Percentiles rank a stretch among this genome's conserved stretches.
Evolutionary conservation across 148 eudicot genomes (phyloP).

Genomic region (Polygonum maritimum): DNA sequence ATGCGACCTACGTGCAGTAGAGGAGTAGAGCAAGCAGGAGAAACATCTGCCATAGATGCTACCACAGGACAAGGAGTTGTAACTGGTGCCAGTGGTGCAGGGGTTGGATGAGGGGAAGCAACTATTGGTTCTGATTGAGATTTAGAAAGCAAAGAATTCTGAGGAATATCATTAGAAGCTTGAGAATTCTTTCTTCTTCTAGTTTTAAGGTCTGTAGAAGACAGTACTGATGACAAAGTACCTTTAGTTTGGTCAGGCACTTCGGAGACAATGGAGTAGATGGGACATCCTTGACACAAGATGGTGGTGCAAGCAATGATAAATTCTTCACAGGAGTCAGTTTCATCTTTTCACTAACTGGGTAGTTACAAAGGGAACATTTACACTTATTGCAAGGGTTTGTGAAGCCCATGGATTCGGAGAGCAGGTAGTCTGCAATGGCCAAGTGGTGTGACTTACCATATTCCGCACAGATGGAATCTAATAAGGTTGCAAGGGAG

Average conservation of each 20-base stretch:
- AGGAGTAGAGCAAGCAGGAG: slow-evolving; percentile 25
- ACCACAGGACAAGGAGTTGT: slow-evolving; percentile 26
- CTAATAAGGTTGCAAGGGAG: slow-evolving; percentile 64
- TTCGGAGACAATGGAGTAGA: slow-evolving; percentile 25
- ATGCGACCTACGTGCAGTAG: slow-evolving; percentile 20
- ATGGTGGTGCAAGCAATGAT: slow-evolving; percentile 21
- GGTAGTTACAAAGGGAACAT: slow-evolving; percentile 42
- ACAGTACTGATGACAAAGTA: slow-evolving; percentile 22
- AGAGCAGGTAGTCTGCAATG: slow-evolving; percentile 50
- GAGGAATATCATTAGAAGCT: slow-evolving; percentile 24
- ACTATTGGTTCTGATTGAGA: slow-evolving; percentile 10
- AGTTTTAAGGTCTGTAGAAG: slow-evolving; percentile 49
- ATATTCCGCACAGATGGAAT: slow-evolving; percentile 45
- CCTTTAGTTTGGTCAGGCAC: slow-evolving; percentile 22
- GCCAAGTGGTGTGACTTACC: slow-evolving; percentile 58
- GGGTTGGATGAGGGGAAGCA: slow-evolving; percentile 20
- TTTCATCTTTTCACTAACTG: slow-evolving; percentile 56
- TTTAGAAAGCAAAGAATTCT: slow-evolving; percentile 15
- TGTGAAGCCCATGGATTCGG: slow-evolving; percentile 61
- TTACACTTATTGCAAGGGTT: slow-evolving; percentile 35
- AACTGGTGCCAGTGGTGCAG: slow-evolving; percentile 31
- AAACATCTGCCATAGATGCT: slow-evolving; percentile 15
- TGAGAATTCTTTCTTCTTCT: slow-evolving; percentile 70
- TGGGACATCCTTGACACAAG: slow-evolving; percentile 36
- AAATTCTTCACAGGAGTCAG: slow-evolving; percentile 49